These are phyloP conservation scores for Pochonia chlamydosporia DNA, from an alignment of 2,329 filamentous ascomycete genomes.

Conservation along the genomic window DNA sequence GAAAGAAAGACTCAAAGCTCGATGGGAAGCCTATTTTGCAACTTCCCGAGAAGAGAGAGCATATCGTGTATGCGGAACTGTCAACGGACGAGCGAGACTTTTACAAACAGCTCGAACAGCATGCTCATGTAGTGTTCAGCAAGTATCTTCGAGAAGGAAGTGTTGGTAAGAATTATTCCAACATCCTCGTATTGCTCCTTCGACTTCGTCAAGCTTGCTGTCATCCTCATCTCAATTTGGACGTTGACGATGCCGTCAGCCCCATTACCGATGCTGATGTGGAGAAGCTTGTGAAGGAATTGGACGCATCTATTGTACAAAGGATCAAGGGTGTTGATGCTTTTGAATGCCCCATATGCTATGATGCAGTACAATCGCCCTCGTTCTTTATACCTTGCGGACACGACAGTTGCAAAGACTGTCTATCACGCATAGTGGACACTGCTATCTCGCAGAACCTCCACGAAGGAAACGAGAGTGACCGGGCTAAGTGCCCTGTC, in stretches of 20 bases:
- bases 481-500: conserved; percentile 62
- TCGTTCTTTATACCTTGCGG: conserved; percentile 79
- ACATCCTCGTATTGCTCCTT: conserved; percentile 73
- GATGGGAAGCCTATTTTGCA: conserved; percentile 77
- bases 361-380: conserved; percentile 68
- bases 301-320: conserved; percentile 55
- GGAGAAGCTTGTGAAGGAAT: conserved; percentile 53
- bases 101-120: conserved; percentile 67
- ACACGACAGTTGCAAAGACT: conserved; percentile 73
- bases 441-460: conserved; percentile 48
- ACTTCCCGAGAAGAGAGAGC: conserved; percentile 70
- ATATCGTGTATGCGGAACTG: conserved; percentile 68
- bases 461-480: conserved; percentile 53
- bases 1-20: conserved; percentile 73
- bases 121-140: conserved; percentile 67
- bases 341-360: conserved; percentile 80
- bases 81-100: conserved; percentile 67
- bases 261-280: conserved; percentile 39
- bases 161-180: conserved; percentile 65
- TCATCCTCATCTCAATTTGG: conserved; percentile 24
- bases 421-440: conserved; percentile 64
- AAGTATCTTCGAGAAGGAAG: conserved; percentile 67
- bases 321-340: conserved; percentile 54
- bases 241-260: conserved; percentile 32
- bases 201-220: conserved; percentile 70